Evolutionary conservation across 768 basidiomycete genomes (phyloP).

Genomic region (Boletus vinaceobasis): DNA sequence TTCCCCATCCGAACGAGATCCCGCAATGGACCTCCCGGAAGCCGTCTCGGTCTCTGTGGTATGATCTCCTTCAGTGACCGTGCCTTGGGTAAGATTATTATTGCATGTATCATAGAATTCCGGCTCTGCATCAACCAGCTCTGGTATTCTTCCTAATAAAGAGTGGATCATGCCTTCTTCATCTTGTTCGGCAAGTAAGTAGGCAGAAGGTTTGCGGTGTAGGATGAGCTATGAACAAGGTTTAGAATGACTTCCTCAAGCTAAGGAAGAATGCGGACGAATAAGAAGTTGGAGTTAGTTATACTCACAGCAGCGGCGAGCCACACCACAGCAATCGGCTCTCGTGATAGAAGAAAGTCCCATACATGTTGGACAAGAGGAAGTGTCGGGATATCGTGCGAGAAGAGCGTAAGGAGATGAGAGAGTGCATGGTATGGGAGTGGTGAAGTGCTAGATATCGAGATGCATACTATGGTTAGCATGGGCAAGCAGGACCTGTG

Average conservation of each 20-base stretch:
- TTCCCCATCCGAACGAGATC: not conserved
- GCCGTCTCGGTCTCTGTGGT: not conserved
- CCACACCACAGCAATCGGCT: slow-evolving; percentile 80
- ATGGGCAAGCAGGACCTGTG: not conserved
- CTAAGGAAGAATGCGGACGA: not conserved
- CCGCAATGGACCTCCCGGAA: not conserved
- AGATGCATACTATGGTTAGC: not conserved
- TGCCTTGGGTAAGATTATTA: not conserved
- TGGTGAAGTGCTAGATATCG: slow-evolving; percentile 54
- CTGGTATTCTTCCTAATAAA: slow-evolving; percentile 60
- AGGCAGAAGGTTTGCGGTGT: slow-evolving; percentile 64
- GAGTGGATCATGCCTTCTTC: slow-evolving; percentile 85
- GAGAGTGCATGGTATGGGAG: slow-evolving; percentile 89
- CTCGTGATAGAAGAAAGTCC: slow-evolving; percentile 81
- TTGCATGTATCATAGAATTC: not conserved
- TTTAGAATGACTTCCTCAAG: not conserved
- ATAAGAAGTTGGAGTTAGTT: not conserved
- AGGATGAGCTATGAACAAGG: slow-evolving; percentile 57
- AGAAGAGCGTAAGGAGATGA: slow-evolving; percentile 86
- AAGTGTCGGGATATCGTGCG: slow-evolving; percentile 90
- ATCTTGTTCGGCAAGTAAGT: slow-evolving; percentile 58
- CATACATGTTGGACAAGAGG: slow-evolving; percentile 88
- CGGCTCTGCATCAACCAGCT: slow-evolving; percentile 33
- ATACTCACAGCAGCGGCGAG: slow-evolving; percentile 73
- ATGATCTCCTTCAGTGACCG: not conserved